Percentiles rank a stretch among this genome's conserved stretches.
phyloP scores from a whole-genome alignment of 352 stramenopile species.

The Pythium rhizo-oryzae region DNA sequence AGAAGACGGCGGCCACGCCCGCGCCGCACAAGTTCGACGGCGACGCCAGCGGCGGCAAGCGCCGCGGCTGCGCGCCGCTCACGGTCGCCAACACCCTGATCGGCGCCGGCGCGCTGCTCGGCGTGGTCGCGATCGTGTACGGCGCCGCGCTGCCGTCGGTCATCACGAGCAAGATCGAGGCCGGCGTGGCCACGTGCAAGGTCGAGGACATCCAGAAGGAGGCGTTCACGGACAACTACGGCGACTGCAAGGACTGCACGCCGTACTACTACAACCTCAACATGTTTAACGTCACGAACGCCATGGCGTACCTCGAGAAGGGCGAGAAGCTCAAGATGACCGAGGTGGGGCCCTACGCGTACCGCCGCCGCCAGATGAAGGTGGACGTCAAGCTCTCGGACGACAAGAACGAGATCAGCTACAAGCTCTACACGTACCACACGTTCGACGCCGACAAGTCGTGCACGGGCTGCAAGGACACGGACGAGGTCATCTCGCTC shows the following conservation, averaged over 20 bases:
- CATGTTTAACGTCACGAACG: slow-evolving; percentile 81
- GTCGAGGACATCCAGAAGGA: slow-evolving; percentile 40
- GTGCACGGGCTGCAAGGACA: slow-evolving; percentile 55
- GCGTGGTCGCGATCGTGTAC: slow-evolving; percentile 52
- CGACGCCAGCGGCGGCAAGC: not conserved
- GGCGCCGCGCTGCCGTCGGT: slow-evolving; percentile 52
- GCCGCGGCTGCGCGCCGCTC: slow-evolving; percentile 18
- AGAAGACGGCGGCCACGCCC: slow-evolving; percentile 23
- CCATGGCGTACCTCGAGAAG: slow-evolving; percentile 50
- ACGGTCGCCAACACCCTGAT: slow-evolving; percentile 33
- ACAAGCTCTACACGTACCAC: slow-evolving; percentile 81
- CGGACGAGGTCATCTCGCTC: slow-evolving; percentile 55
- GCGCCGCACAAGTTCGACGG: slow-evolving; percentile 2
- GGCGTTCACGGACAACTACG: slow-evolving; percentile 53
- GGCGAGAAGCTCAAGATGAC: slow-evolving; percentile 57
- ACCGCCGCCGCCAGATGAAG: slow-evolving; percentile 61
- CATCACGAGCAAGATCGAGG: slow-evolving; percentile 40
- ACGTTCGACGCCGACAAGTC: slow-evolving; percentile 50
- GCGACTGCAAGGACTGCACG: slow-evolving; percentile 74
- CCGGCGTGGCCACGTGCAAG: slow-evolving; percentile 45
- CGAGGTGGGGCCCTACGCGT: slow-evolving; percentile 72
- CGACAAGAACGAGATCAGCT: slow-evolving; percentile 58
- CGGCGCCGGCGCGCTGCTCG: slow-evolving; percentile 40
- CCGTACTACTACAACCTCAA: slow-evolving; percentile 69
- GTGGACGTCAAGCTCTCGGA: slow-evolving; percentile 55